Evolutionary conservation across 768 basidiomycete genomes (phyloP).

Genomic region (Lentinula detonsa): DNA sequence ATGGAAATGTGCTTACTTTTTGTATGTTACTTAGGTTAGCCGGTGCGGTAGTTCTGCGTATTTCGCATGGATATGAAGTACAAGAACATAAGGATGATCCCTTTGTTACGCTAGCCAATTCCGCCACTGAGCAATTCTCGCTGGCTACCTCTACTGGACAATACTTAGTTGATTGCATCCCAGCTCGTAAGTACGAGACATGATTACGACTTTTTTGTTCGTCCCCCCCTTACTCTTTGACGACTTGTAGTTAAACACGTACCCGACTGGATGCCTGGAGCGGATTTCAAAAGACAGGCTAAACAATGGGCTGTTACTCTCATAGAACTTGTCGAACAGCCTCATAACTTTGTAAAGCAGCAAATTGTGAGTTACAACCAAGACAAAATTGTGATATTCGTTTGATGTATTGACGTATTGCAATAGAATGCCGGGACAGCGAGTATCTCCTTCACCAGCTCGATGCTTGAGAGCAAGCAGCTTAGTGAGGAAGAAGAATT

Average conservation of each 20-base stretch:
- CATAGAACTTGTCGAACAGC: slow-evolving; percentile 48
- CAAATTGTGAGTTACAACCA: slow-evolving; percentile 38
- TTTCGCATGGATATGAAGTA: slow-evolving; percentile 50
- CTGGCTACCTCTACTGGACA: slow-evolving; percentile 46
- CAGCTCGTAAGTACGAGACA: slow-evolving; percentile 29
- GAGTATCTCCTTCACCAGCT: slow-evolving; percentile 50
- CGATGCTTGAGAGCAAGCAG: slow-evolving; percentile 45
- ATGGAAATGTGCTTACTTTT: background rate
- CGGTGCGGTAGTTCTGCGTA: slow-evolving; percentile 47
- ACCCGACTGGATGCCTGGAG: slow-evolving; percentile 62
- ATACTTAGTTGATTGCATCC: slow-evolving; percentile 46
- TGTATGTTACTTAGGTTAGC: slow-evolving; percentile 28
- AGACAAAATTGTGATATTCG: background rate
- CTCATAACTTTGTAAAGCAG: slow-evolving; percentile 53
- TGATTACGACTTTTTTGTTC: background rate
- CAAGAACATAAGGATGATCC: slow-evolving; percentile 41
- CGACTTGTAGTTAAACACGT: slow-evolving; percentile 42
- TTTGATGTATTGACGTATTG: background rate
- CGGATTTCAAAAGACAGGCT: slow-evolving; percentile 49
- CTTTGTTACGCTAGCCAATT: slow-evolving; percentile 46
- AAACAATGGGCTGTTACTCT: slow-evolving; percentile 48
- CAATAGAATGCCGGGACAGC: slow-evolving; percentile 54
- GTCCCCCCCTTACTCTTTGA: background rate
- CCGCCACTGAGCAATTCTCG: slow-evolving; percentile 50
- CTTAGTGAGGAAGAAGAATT: slow-evolving; percentile 50